These are phyloP conservation scores for Posidonia australis DNA, from an alignment of 106 monocot species.

Conservation along the genomic window DNA sequence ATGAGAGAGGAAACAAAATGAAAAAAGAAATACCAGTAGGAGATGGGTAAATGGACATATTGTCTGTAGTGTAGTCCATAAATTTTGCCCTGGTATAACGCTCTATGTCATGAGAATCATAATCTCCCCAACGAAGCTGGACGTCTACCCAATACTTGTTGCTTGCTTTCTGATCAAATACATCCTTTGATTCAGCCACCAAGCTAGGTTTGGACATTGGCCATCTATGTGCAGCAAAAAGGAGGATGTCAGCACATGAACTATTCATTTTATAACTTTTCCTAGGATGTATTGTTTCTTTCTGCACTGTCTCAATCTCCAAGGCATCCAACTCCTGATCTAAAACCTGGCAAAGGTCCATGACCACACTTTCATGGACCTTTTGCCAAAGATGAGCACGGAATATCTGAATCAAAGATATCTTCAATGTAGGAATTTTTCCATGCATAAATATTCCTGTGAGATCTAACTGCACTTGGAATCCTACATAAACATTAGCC, in stretches of 20 bases:
- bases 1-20: not conserved
- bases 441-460: slow-evolving; percentile 99
- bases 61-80: slow-evolving; percentile 99
- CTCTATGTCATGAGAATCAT: slow-evolving; percentile 99
- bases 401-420: slow-evolving; percentile 98
- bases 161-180: slow-evolving; percentile 98
- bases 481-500: slow-evolving; percentile 99
- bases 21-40: slow-evolving; percentile 65
- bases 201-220: slow-evolving; percentile 99
- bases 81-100: slow-evolving; percentile 99
- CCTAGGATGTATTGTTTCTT: slow-evolving; percentile 98
- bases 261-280: slow-evolving; percentile 99
- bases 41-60: slow-evolving; percentile 99
- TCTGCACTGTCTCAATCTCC: slow-evolving; percentile 99
- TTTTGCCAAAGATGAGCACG: slow-evolving; percentile 99
- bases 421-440: slow-evolving; percentile 96
- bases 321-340: slow-evolving; percentile 97
- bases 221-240: slow-evolving; percentile 99
- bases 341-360: slow-evolving; percentile 99
- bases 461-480: slow-evolving; percentile 96
- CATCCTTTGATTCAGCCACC: slow-evolving; percentile 96
- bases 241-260: slow-evolving; percentile 93
- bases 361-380: slow-evolving; percentile 98
- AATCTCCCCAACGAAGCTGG: slow-evolving; percentile 97
- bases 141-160: slow-evolving; percentile 99